Evolutionary conservation across 768 basidiomycete species (phyloP).

Genomic region (Mrakia blollopis): DNA sequence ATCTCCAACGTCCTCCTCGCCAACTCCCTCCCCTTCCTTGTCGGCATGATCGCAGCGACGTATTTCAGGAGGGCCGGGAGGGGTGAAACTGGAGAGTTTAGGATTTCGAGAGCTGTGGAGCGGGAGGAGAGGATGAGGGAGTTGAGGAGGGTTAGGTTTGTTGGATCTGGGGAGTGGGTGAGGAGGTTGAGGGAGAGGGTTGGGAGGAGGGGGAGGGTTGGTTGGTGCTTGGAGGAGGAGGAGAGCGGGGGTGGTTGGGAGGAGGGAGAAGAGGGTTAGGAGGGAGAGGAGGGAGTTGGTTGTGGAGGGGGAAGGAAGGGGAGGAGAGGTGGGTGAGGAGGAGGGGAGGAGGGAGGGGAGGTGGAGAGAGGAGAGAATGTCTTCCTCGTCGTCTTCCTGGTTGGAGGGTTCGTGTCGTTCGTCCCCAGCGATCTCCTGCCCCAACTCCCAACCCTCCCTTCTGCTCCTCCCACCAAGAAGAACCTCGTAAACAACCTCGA

Average conservation of each 20-base stretch:
- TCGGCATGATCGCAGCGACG: constrained; percentile 57
- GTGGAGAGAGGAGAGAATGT: constrained; percentile 32
- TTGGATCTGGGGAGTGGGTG: constrained; percentile 1
- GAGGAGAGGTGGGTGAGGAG: constrained; percentile 36
- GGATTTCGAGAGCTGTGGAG: constrained; percentile 57
- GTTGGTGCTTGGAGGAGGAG: constrained; percentile 33
- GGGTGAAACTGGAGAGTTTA: constrained; percentile 38
- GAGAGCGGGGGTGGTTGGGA: neutral
- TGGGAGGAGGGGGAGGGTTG: constrained; percentile 2
- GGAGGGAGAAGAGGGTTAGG: constrained; percentile 34
- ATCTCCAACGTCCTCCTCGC: constrained; percentile 49
- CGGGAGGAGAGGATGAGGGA: constrained; percentile 63
- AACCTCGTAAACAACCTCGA: constrained; percentile 39
- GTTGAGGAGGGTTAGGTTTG: constrained; percentile 54
- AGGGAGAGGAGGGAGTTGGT: constrained; percentile 12
- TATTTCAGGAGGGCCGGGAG: constrained; percentile 21
- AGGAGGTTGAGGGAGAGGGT: constrained; percentile 6
- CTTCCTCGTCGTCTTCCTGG: constrained; percentile 21
- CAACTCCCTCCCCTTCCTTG: constrained; percentile 36
- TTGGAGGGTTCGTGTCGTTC: neutral
- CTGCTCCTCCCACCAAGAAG: constrained; percentile 26
- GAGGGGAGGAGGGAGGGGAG: constrained; percentile 35
- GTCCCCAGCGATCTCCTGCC: constrained; percentile 11
- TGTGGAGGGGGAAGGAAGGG: constrained; percentile 43
- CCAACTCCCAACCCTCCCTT: neutral